Conservation (phyloP, 2,329 filamentous ascomycete species). For the Lachnellula arida region DNA sequence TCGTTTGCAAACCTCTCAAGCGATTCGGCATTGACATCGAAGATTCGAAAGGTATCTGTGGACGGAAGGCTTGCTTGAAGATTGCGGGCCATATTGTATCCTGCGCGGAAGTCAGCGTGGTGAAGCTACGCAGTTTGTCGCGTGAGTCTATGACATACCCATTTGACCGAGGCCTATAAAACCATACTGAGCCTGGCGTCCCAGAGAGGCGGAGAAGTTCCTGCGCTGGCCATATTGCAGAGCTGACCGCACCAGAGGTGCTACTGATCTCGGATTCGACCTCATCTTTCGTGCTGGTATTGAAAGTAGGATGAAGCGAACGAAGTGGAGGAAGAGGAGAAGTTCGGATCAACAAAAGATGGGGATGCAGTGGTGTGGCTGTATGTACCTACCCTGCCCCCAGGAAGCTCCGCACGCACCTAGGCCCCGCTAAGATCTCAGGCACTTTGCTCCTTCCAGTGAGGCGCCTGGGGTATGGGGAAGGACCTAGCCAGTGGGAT, state of each 20-base stretch:
- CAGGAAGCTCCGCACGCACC: neutral
- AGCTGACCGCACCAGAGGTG: constrained; percentile 20
- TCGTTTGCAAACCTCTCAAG: constrained; percentile 52
- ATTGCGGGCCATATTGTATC: constrained; percentile 70
- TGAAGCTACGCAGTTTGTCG: constrained; percentile 6
- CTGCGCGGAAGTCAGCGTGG: constrained; percentile 36
- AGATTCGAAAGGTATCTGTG: constrained; percentile 57
- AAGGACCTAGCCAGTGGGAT: neutral
- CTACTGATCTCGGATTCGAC: constrained; percentile 20
- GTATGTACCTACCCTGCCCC: neutral
- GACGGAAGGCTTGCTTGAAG: constrained; percentile 60
- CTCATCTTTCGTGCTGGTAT: constrained; percentile 20
- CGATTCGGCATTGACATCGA: constrained; percentile 58
- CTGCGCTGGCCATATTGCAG: constrained; percentile 22
- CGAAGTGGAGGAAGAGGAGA: neutral
- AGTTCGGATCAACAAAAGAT: neutral
- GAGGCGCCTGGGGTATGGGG: neutral
- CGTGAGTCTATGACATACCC: constrained; percentile 40
- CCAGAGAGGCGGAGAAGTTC: constrained; percentile 43
- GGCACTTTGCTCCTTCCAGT: neutral
- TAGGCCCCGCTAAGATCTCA: too few species aligned
- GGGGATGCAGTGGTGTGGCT: neutral
- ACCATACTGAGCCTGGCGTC: constrained; percentile 47
- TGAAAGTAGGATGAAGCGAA: neutral
- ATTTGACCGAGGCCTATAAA: constrained; percentile 58